Evolutionary conservation across 2,329 filamentous ascomycete species (phyloP).

Genomic region (Emmonsiellopsis sp.): DNA sequence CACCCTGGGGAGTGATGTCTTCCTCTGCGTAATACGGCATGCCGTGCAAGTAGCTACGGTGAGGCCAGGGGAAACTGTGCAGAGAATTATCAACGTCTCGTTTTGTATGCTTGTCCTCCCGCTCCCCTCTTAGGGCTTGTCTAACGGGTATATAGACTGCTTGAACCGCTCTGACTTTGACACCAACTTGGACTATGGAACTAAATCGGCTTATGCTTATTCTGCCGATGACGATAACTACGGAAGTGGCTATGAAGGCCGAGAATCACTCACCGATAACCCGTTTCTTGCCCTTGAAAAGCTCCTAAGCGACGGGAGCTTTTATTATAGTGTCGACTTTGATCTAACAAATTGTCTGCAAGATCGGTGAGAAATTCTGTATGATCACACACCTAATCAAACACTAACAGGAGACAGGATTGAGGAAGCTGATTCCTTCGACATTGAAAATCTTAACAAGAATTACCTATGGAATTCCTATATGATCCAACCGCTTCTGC

Average conservation of each 20-base stretch:
- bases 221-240: conserved; percentile 46
- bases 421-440: conserved; percentile 67
- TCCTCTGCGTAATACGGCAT: conserved; percentile 79
- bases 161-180: conserved; percentile 82
- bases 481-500: conserved; percentile 88
- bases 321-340: conserved; percentile 98
- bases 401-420: conserved; percentile 40
- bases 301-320: conserved; percentile 82
- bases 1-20: conserved; percentile 73
- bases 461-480: conserved; percentile 97
- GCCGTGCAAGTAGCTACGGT: conserved; percentile 71
- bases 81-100: conserved; percentile 76
- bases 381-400: no score
- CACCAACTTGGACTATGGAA: conserved; percentile 53
- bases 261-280: conserved; percentile 68
- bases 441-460: conserved; percentile 86
- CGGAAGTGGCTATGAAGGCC: conserved; percentile 46
- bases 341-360: conserved; percentile 90
- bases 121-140: background rate
- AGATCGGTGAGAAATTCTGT: conserved; percentile 53
- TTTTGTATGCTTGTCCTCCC: conserved; percentile 48
- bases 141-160: conserved; percentile 53
- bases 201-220: conserved; percentile 40
- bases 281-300: conserved; percentile 88
- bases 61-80: conserved; percentile 78